Evolutionary conservation across 805 yeast species (phyloP).

Genomic region (Torulaspora microellipsoides): DNA sequence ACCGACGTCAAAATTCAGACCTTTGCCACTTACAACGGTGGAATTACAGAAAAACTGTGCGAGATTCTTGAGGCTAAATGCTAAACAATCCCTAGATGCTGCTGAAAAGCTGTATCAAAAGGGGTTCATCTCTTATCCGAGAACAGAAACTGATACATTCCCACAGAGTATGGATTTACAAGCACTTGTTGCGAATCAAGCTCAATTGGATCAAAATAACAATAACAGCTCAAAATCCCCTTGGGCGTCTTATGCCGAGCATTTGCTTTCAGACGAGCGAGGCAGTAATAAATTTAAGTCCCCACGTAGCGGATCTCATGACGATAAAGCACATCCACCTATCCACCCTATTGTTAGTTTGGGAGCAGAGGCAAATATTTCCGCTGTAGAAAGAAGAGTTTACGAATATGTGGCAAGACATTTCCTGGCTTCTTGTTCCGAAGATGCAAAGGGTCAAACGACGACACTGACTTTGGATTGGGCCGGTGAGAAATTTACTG

Average conservation of each 20-base stretch:
- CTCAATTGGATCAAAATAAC: slow-evolving; percentile 21
- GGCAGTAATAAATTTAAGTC: slow-evolving; percentile 42
- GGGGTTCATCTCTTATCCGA: slow-evolving; percentile 90
- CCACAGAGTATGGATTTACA: slow-evolving; percentile 72
- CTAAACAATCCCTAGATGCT: slow-evolving; percentile 66
- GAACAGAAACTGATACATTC: slow-evolving; percentile 93
- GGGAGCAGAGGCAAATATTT: slow-evolving; percentile 25
- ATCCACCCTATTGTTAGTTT: slow-evolving; percentile 70
- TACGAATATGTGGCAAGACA: slow-evolving; percentile 84
- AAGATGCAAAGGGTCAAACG: slow-evolving; percentile 76
- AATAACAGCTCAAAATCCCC: slow-evolving; percentile 57
- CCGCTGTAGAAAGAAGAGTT: slow-evolving; percentile 53
- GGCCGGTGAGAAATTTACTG: slow-evolving; percentile 70
- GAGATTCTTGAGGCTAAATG: slow-evolving; percentile 63
- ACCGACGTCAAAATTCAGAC: slow-evolving; percentile 74
- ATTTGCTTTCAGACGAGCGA: slow-evolving; percentile 35
- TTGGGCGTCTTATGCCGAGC: slow-evolving; percentile 73
- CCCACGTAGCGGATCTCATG: slow-evolving; percentile 79
- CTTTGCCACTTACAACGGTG: slow-evolving; percentile 91
- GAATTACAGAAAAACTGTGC: slow-evolving; percentile 87
- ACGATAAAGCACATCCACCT: slow-evolving; percentile 98
- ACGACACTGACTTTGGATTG: slow-evolving; percentile 64
- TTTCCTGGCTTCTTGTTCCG: slow-evolving; percentile 87
- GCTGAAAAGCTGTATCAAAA: slow-evolving; percentile 85
- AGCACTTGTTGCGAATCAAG: slow-evolving; percentile 57